phyloP scores from a whole-genome alignment of 305 asterid species.

The Fraxinus dipetala region DNA sequence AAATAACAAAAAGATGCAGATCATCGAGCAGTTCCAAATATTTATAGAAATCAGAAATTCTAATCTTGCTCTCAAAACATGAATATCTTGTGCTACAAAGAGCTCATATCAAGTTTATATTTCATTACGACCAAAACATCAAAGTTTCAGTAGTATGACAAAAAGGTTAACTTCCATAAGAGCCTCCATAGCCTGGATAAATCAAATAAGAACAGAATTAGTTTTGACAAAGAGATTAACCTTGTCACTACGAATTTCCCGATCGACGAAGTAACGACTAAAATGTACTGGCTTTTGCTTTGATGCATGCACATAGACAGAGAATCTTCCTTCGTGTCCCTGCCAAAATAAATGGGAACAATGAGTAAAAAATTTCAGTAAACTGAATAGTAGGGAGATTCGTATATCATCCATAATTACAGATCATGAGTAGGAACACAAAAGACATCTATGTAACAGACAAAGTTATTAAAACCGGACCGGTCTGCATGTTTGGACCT shows the following conservation, averaged over 20 bases:
- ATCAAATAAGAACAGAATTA: not conserved
- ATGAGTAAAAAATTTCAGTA: conserved; percentile 9
- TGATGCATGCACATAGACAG: conserved; percentile 93
- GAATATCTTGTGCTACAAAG: not conserved
- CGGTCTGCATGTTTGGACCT: not conserved
- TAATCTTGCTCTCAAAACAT: not conserved
- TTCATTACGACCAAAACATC: not conserved
- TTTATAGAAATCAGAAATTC: not conserved
- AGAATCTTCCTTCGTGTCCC: conserved; percentile 96
- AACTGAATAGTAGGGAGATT: not conserved
- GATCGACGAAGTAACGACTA: conserved; percentile 87
- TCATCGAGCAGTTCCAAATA: not conserved
- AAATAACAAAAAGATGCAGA: not conserved
- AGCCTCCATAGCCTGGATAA: not conserved
- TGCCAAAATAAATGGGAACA: conserved; percentile 33
- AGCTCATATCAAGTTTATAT: not conserved
- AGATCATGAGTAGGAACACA: not conserved
- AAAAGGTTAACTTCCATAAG: not conserved
- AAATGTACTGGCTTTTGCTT: conserved; percentile 87
- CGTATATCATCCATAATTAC: not conserved
- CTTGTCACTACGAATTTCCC: conserved; percentile 91
- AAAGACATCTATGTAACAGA: not conserved
- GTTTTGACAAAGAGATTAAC: conserved; percentile 34
- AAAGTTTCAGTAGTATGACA: not conserved
- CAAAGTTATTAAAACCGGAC: not conserved